Conservation (phyloP, 352 stramenopile species). For the Hyphochytrium catenoides region DNA sequence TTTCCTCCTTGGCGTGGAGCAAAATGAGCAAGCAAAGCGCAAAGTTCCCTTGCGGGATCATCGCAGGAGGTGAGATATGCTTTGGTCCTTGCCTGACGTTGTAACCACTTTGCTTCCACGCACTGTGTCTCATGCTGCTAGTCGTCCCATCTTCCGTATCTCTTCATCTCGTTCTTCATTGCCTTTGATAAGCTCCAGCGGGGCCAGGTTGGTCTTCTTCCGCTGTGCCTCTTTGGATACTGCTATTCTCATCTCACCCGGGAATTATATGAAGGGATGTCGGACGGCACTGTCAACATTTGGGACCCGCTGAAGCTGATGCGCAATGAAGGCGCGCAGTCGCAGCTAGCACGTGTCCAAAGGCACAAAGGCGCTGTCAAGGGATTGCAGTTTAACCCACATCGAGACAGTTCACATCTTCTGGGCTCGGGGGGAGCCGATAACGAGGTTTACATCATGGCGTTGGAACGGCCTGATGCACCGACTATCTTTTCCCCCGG, state of each 20-base stretch:
- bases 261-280: too few species aligned
- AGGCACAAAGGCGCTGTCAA: conserved; percentile 72
- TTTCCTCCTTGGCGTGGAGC: conserved; percentile 80
- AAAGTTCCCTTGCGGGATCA: conserved; percentile 57
- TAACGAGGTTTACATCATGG: conserved; percentile 83
- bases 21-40: conserved; percentile 44
- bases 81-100: too few species aligned
- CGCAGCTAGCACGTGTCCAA: conserved; percentile 16
- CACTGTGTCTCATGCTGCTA: too few species aligned
- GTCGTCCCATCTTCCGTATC: too few species aligned
- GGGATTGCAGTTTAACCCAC: conserved; percentile 83
- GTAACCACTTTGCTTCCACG: too few species aligned
- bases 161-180: too few species aligned
- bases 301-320: conserved; percentile 81
- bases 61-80: conserved; percentile 85
- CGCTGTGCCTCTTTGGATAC: too few species aligned
- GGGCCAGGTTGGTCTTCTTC: too few species aligned
- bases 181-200: too few species aligned
- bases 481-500: conserved; percentile 69
- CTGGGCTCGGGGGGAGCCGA: conserved; percentile 76
- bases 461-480: conserved; percentile 63
- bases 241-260: too few species aligned
- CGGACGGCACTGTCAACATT: conserved; percentile 82
- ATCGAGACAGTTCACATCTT: conserved; percentile 67
- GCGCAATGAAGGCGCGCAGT: conserved; percentile 15